Conservation (phyloP, 108 stramenopile genomes). For the Cyclotella choctawhatcheeana region DNA sequence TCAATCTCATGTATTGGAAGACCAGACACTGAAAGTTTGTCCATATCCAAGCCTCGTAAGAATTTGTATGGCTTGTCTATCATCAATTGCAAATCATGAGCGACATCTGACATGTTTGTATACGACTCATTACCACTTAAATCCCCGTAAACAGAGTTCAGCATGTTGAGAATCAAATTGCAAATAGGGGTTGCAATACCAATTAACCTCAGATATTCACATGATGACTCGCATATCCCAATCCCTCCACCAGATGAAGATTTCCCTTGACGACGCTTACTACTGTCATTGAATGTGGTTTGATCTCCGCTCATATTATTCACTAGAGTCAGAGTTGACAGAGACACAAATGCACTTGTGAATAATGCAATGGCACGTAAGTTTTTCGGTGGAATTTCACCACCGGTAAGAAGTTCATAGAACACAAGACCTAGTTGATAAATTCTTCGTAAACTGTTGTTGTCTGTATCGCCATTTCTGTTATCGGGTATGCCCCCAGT, state of each 20-base stretch:
- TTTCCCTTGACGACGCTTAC: not conserved
- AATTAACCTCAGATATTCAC: not conserved
- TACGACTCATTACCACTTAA: not conserved
- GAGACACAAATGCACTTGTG: not conserved
- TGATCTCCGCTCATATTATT: not conserved
- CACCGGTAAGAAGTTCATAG: not conserved
- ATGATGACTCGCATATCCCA: not conserved
- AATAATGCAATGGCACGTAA: not conserved
- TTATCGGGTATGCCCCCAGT: not conserved
- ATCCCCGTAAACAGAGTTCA: not conserved
- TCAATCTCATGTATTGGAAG: not conserved
- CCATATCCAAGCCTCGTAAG: not conserved
- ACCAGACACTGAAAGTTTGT: too few species aligned
- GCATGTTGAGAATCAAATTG: not conserved
- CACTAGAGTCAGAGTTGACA: not conserved
- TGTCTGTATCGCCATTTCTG: not conserved
- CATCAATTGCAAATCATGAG: conserved; percentile 2
- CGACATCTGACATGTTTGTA: not conserved
- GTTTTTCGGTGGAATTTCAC: not conserved
- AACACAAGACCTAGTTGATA: not conserved
- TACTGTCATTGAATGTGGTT: not conserved
- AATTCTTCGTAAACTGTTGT: not conserved
- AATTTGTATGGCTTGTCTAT: not conserved
- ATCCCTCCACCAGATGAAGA: not conserved
- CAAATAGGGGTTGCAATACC: conserved; percentile 2